phyloP scores from a whole-genome alignment of 805 yeast species.

The Danielia oregonensis region DNA sequence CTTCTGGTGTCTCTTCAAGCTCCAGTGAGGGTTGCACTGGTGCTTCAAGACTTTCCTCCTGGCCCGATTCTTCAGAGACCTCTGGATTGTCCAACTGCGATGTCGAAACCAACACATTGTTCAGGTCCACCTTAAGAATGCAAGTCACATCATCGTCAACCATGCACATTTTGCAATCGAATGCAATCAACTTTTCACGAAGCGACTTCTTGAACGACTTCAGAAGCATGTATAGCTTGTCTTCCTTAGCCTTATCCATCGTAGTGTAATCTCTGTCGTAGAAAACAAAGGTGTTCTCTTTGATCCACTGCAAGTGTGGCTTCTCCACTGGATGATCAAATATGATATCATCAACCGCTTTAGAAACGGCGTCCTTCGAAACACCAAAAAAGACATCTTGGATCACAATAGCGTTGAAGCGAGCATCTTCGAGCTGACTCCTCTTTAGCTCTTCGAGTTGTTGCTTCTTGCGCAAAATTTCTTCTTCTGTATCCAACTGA shows the following conservation, averaged over 20 bases:
- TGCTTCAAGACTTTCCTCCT: too few species aligned
- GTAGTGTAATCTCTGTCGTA: slow-evolving; percentile 32
- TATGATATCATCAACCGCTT: slow-evolving; percentile 20
- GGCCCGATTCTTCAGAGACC: too few species aligned
- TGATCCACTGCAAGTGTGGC: slow-evolving; percentile 37
- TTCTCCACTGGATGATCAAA: slow-evolving; percentile 20
- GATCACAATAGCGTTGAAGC: slow-evolving; percentile 53
- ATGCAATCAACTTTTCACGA: slow-evolving; percentile 43
- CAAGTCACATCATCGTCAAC: slow-evolving; percentile 28
- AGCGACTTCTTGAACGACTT: slow-evolving; percentile 31
- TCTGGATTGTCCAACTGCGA: too few species aligned
- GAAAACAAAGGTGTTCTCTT: slow-evolving; percentile 39
- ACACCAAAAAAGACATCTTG: slow-evolving; percentile 52
- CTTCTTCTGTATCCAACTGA: slow-evolving; percentile 26
- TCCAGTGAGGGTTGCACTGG: too few species aligned
- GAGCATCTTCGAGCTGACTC: slow-evolving; percentile 24
- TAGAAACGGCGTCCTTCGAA: slow-evolving; percentile 42
- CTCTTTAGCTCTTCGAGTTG: slow-evolving; percentile 20
- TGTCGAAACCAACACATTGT: slow-evolving; percentile 2
- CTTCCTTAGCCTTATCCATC: slow-evolving; percentile 37
- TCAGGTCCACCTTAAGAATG: slow-evolving; percentile 15
- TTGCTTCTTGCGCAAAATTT: slow-evolving; percentile 19
- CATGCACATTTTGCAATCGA: slow-evolving; percentile 44
- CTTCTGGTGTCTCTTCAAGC: too few species aligned
- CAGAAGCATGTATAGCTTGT: slow-evolving; percentile 39